Conservation (phyloP, 345 rosid genomes). For the Syzygium grande region DNA sequence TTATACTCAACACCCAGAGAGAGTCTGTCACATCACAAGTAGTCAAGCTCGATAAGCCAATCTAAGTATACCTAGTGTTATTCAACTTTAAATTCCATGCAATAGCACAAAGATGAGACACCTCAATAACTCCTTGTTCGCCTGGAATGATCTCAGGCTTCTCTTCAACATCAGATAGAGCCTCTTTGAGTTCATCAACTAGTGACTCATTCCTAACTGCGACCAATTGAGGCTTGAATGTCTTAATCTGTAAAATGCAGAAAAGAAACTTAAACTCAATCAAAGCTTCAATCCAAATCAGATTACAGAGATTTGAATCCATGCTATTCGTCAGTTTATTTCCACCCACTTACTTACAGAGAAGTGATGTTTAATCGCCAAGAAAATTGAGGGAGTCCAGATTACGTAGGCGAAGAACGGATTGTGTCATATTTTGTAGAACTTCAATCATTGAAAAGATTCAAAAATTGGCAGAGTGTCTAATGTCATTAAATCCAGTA, state of each 20-base stretch:
- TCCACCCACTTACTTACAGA: neutral
- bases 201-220: conserved; percentile 74
- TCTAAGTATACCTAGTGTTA: neutral
- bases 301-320: neutral
- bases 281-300: neutral
- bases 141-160: conserved; percentile 96
- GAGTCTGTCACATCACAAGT: neutral
- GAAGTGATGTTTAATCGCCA: neutral
- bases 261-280: neutral
- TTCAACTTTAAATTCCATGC: neutral
- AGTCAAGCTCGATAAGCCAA: neutral
- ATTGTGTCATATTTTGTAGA: neutral
- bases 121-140: conserved; percentile 89
- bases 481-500: neutral
- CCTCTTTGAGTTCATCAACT: conserved; percentile 69
- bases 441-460: neutral
- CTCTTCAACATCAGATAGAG: conserved; percentile 64
- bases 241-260: conserved; percentile 51
- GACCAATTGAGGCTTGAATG: conserved; percentile 81
- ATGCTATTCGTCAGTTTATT: neutral
- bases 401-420: neutral
- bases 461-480: neutral
- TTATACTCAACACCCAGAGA: neutral
- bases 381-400: neutral
- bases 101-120: conserved; percentile 8